Percentiles rank a stretch among this genome's conserved stretches.
Conservation (phyloP, 805 yeast species). For the Ogataea trehalophila region DNA sequence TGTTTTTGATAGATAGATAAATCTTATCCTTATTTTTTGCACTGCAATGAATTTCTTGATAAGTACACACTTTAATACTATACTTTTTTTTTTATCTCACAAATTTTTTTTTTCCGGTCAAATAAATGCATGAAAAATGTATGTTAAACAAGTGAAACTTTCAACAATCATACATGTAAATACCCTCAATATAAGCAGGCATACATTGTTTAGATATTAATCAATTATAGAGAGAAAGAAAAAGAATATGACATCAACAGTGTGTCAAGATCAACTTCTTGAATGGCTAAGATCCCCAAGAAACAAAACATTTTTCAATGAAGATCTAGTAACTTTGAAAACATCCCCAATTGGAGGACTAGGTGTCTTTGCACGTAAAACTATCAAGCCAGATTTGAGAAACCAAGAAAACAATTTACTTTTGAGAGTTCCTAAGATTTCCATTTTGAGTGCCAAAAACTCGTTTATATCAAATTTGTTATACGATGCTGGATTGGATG, state of each 20-base stretch:
- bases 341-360: conserved; percentile 56
- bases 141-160: too few species aligned
- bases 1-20: too few species aligned
- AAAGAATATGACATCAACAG: conserved; percentile 34
- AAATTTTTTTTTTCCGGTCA: too few species aligned
- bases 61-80: too few species aligned
- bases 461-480: conserved; percentile 63
- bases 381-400: conserved; percentile 34
- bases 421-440: conserved; percentile 56
- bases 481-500: conserved; percentile 53
- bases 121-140: too few species aligned
- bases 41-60: too few species aligned
- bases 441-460: conserved; percentile 53
- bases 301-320: conserved; percentile 51
- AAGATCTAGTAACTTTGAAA: conserved; percentile 39
- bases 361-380: conserved; percentile 62
- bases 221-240: background rate
- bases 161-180: too few species aligned
- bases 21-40: too few species aligned
- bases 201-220: too few species aligned
- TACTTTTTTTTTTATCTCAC: too few species aligned
- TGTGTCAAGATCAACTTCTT: conserved; percentile 28
- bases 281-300: conserved; percentile 47
- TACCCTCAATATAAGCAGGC: too few species aligned
- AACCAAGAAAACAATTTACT: conserved; percentile 30